These are phyloP conservation scores for Leccinum barrowsii DNA, from an alignment of 768 basidiomycete species.

Conservation along the genomic window DNA sequence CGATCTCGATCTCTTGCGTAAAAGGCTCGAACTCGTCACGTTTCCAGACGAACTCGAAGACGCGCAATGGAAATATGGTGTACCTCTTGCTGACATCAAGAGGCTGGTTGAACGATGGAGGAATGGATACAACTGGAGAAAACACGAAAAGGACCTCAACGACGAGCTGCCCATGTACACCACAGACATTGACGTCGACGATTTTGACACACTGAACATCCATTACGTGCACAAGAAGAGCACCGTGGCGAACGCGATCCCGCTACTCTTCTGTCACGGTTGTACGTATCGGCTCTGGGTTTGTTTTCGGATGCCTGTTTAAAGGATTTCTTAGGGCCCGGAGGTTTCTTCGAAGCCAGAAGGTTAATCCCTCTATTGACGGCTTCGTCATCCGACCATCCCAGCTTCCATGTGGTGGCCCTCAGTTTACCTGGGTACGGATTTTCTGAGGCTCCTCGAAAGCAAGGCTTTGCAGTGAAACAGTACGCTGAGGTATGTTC, in stretches of 20 bases:
- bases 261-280: conserved; percentile 60
- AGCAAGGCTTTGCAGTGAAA: conserved; percentile 44
- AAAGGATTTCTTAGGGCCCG: conserved; percentile 44
- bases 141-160: conserved; percentile 49
- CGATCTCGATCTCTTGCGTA: conserved; percentile 36
- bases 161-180: conserved; percentile 53
- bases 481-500: conserved; percentile 53
- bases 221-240: conserved; percentile 61
- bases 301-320: not conserved
- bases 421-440: conserved; percentile 58
- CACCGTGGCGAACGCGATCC: conserved; percentile 42
- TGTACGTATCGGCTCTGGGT: conserved; percentile 32
- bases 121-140: conserved; percentile 54
- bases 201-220: conserved; percentile 46
- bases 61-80: conserved; percentile 50
- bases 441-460: conserved; percentile 55
- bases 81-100: conserved; percentile 45
- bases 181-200: conserved; percentile 45
- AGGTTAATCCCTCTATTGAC: conserved; percentile 57
- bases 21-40: conserved; percentile 44
- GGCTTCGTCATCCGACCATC: conserved; percentile 37
- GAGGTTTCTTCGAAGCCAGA: conserved; percentile 44
- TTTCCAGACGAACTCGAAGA: conserved; percentile 60
- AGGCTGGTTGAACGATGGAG: conserved; percentile 50
- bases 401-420: conserved; percentile 62